Evolutionary conservation across 2,329 filamentous ascomycete species (phyloP).

Genomic region (Claviceps digitariae): DNA sequence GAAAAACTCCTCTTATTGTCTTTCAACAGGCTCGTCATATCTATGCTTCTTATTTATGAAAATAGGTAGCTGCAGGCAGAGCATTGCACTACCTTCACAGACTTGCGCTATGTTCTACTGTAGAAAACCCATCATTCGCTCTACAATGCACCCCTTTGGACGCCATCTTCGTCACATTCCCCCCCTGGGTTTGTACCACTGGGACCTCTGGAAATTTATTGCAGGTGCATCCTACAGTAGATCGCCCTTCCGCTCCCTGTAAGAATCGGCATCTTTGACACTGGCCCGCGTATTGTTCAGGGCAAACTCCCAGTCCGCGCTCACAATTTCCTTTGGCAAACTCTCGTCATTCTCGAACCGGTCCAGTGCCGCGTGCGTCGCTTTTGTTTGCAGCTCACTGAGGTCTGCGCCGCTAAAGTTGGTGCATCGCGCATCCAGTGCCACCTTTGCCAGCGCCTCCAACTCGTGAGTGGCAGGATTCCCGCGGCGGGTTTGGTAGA

Average conservation of each 20-base stretch:
- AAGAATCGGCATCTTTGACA: constrained; percentile 32
- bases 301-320: constrained; percentile 39
- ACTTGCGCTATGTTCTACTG: no score
- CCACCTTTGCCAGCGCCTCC: constrained; percentile 48
- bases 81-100: no score
- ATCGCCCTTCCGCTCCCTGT: constrained; percentile 20
- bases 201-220: no score
- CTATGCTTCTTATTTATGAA: no score
- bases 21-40: not conserved
- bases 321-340: constrained; percentile 14
- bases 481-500: constrained; percentile 34
- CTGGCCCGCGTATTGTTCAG: constrained; percentile 34
- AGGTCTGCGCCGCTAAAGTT: constrained; percentile 64
- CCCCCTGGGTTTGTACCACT: no score
- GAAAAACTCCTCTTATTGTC: constrained; percentile 14
- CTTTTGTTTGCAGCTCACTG: constrained; percentile 31
- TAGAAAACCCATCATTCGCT: no score
- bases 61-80: no score
- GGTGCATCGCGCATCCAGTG: constrained; percentile 51
- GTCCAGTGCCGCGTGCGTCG: constrained; percentile 35
- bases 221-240: no score
- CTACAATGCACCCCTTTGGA: no score
- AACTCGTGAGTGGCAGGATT: constrained; percentile 29
- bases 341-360: constrained; percentile 21
- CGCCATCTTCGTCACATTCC: no score